Evolutionary conservation across 441 rosid genomes (phyloP), one percentile per base, ranked within the genome.

Genomic region (Capsella rubella): DNA sequence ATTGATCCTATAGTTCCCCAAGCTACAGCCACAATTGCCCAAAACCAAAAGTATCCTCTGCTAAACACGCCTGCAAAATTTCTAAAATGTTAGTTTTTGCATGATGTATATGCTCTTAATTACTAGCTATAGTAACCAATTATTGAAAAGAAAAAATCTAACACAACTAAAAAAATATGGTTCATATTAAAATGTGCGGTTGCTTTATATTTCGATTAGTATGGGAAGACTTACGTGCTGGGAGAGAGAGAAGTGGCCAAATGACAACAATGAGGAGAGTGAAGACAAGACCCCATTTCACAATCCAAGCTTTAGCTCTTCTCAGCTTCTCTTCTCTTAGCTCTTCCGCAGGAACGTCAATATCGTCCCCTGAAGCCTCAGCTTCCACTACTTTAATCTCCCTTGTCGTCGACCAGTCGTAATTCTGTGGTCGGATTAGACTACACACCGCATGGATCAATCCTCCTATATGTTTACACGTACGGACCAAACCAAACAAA

Each of bases 1-100:
- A 71, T 74, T 0, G 97, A 95, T 68, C 96, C 97, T 31, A 92
- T 57, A 15, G 93, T 89, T 28, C 97, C 99, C 99, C 99, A 92
- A 6, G 87, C 96, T 28, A 92, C 78, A 1, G 97, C 89, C 45
- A 95, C 83, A 6, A 87, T 88, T 3, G 94, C 91, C 97, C 97
- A 92, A 70, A 95, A 92, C 71, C 93, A 85, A 80, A 92, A 95
- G 67, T 95, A 95, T 37, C 93, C 97, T 64, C 70, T 72, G 64
- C 89, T 84, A 69, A 89, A 95, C 5, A 57, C 66, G 14, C 69
- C 80, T 58, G 54, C 21, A 45, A 51, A 5, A 4, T 42, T 55
- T 31, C 37, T 0, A 60, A 10, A 4, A 7, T 46, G 15, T 25
- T 1, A 73, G 54, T 27, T 10, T 47, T 11, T 47, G n/a, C 49